Conservation (phyloP, 768 basidiomycete species). For the Melanogaster broomeanus region DNA sequence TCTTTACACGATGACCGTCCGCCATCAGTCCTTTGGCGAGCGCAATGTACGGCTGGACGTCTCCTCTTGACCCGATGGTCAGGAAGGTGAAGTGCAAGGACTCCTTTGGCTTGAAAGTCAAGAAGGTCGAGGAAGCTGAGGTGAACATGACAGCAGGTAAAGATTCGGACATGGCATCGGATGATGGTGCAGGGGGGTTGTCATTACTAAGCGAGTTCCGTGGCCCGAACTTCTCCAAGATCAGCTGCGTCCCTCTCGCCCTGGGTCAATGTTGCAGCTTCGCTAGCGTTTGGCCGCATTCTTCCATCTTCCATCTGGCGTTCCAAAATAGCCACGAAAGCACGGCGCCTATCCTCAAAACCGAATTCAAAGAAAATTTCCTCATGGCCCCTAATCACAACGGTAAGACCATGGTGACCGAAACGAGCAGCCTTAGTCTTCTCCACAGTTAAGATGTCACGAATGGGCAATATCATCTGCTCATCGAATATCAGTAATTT, state of each 20-base stretch:
- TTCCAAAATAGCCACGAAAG: conserved; percentile 75
- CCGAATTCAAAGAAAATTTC: conserved; percentile 97
- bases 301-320: conserved; percentile 77
- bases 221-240: conserved; percentile 83
- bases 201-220: conserved; percentile 35
- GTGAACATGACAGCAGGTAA: conserved; percentile 95
- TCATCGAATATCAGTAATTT: not conserved
- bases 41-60: conserved; percentile 98
- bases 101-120: conserved; percentile 92
- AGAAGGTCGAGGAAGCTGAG: conserved; percentile 91
- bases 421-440: conserved; percentile 86
- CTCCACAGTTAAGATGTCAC: conserved; percentile 83
- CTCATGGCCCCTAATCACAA: conserved; percentile 94
- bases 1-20: conserved; percentile 86
- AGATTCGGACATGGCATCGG: conserved; percentile 65
- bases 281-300: conserved; percentile 47
- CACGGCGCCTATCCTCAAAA: conserved; percentile 75
- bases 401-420: conserved; percentile 84
- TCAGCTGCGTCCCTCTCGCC: conserved; percentile 72
- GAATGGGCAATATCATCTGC: conserved; percentile 94
- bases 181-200: conserved; percentile 45
- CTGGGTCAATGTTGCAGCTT: conserved; percentile 42
- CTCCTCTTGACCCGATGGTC: conserved; percentile 94
- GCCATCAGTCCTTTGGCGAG: conserved; percentile 88
- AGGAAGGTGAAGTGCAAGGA: conserved; percentile 89